Conservation (phyloP, 78 protist species). For the Dictyostelium firmibasis region DNA sequence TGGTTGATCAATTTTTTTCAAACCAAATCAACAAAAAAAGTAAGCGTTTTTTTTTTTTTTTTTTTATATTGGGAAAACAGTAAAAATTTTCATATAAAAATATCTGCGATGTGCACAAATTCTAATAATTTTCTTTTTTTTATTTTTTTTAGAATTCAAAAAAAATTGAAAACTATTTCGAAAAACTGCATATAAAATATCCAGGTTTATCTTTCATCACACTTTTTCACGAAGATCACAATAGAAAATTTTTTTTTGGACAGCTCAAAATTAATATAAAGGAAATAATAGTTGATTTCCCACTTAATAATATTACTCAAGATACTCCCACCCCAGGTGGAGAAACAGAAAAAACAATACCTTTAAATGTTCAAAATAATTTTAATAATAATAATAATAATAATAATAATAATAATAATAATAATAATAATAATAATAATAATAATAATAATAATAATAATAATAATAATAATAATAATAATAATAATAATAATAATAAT, state of each 20-base stretch:
- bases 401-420: too few relatives aligned
- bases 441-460: too few relatives aligned
- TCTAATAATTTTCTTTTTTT: neutral
- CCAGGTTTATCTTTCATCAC: neutral
- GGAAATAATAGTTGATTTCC: neutral
- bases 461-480: too few relatives aligned
- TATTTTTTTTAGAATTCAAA: neutral
- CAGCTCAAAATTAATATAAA: neutral
- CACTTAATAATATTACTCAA: neutral
- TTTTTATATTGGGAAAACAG: too few relatives aligned
- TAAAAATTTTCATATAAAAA: neutral
- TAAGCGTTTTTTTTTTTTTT: neutral
- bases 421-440: too few relatives aligned
- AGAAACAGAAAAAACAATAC: neutral
- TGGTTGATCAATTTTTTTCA: neutral
- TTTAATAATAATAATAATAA: too few relatives aligned
- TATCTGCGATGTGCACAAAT: neutral
- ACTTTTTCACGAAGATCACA: neutral
- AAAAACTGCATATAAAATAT: neutral
- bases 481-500: too few relatives aligned
- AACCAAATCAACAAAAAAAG: neutral
- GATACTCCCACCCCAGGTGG: neutral
- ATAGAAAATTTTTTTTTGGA: neutral
- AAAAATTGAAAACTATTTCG: neutral
- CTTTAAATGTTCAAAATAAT: neutral